Base-by-base conservation (phyloP, 768 basidiomycete genomes). In the Auriculariales sp. region DNA sequence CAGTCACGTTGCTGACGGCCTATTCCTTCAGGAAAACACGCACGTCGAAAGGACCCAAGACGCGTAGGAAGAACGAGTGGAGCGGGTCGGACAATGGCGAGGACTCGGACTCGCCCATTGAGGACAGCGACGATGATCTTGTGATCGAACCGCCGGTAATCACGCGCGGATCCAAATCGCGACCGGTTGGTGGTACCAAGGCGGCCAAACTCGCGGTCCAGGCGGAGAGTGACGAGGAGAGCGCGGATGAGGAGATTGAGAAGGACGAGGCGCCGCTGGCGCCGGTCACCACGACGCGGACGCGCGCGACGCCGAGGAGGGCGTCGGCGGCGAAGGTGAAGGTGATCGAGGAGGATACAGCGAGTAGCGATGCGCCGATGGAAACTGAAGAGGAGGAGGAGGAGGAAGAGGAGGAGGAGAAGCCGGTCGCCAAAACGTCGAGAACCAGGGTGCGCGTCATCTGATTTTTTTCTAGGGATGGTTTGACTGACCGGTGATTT, bases 241-340 rank as follows among this genome's bases (percentile, higher is more conserved):
- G 50, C 22, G 56, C 54, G 52, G 74, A 80, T 28, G 66, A 69
- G 28, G 78, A 75, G 60, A 63, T 54, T 56, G 48, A 61, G 59
- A 34, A 75, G 68, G 57, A 51, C 68, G 36, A 80, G 74, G 55
- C 70, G 72, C 24, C 65, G 68, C 45, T 66, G n/a, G 65, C 12
- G 68, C 71, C 44, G 46, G 47, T 27, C 27, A 19, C 10, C 14
- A 46, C 14, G 32, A 52, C 19, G 45, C 10, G 28, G 24, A 46
- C 30, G 29, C 12, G 19, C 29, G 32, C 29, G 24, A 28, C n/a
- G 48, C 56, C 39, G 28, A 55, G 49, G 51, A 49, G 24, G 58
- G 55, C 48, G 53, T 53, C 3, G 61, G 59, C 30, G 56, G 49
- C 48, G 55, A 56, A 36, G 63, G 61, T 52, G 69, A 69, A 50